Percentiles rank a stretch among this genome's conserved stretches.
phyloP scores from a whole-genome alignment of 192 early-diverging fungal species.

The Backusella circina region DNA sequence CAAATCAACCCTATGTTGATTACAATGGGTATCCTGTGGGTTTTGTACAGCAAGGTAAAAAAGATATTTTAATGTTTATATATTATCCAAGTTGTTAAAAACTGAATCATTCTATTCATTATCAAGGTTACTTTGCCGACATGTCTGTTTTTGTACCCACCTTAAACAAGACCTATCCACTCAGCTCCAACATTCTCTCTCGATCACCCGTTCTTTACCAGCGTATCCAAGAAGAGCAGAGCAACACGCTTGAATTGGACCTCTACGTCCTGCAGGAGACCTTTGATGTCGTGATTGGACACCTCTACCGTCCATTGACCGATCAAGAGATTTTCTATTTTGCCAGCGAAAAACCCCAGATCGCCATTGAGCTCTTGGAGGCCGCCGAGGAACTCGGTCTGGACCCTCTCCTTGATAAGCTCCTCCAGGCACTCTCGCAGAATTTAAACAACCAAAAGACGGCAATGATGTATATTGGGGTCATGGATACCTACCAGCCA shows the following conservation, averaged over 20 bases:
- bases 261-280: constrained; percentile 5
- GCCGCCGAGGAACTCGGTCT: constrained; percentile 5
- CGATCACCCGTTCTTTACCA: constrained; percentile 19
- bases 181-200: constrained; percentile 13
- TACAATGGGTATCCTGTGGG: not conserved
- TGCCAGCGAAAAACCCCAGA: constrained; percentile 10
- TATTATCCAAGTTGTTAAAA: too few species aligned
- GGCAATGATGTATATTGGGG: not conserved
- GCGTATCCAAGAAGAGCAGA: constrained; percentile 6
- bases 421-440: not conserved
- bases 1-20: not conserved
- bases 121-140: constrained; percentile 21
- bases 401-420: not conserved
- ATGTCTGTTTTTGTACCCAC: constrained; percentile 14
- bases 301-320: constrained; percentile 2
- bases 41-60: not conserved
- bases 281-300: constrained; percentile 9
- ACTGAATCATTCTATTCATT: too few species aligned
- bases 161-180: constrained; percentile 11
- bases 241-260: not conserved
- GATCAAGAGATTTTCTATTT: not conserved
- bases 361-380: constrained; percentile 14
- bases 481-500: constrained; percentile 11
- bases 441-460: not conserved
- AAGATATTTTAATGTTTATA: not conserved